Evolutionary conservation across 2,329 filamentous ascomycete genomes (phyloP).

Genomic region (Ceratocystis variospora): DNA sequence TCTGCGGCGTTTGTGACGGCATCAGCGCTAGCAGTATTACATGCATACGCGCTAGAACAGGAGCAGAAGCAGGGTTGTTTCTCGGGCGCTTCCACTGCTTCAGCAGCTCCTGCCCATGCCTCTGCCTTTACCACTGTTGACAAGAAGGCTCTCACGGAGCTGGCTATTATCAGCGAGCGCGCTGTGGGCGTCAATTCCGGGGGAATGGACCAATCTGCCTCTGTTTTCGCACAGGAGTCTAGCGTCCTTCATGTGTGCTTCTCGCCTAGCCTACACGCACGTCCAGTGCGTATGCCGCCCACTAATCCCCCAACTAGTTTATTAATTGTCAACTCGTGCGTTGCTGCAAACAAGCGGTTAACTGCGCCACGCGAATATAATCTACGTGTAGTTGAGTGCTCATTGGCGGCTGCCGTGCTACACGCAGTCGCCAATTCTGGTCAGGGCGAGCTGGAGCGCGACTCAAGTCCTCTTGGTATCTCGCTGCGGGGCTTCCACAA

Average conservation of each 20-base stretch:
- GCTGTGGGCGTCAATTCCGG: slow-evolving; percentile 93
- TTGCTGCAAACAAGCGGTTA: slow-evolving; percentile 86
- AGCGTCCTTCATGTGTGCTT: slow-evolving; percentile 86
- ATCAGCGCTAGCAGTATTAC: slow-evolving; percentile 74
- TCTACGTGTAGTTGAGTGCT: slow-evolving; percentile 88
- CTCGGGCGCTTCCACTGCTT: too few species aligned
- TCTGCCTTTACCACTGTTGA: slow-evolving; percentile 54
- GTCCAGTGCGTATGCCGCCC: slow-evolving; percentile 67
- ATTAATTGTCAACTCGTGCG: slow-evolving; percentile 86
- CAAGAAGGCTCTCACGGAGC: slow-evolving; percentile 82
- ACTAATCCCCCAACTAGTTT: slow-evolving; percentile 77
- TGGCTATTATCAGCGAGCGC: slow-evolving; percentile 88
- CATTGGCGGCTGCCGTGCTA: slow-evolving; percentile 62
- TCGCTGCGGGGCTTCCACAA: slow-evolving; percentile 80
- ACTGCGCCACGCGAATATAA: slow-evolving; percentile 94
- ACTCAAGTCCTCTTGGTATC: slow-evolving; percentile 69
- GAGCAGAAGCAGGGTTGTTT: too few species aligned
- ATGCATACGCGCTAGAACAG: slow-evolving; percentile 58
- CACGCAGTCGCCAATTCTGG: slow-evolving; percentile 35
- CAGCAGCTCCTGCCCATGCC: too few species aligned
- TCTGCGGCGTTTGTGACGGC: slow-evolving; percentile 89
- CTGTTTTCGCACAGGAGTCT: slow-evolving; percentile 77
- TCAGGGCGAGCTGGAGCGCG: slow-evolving; percentile 51
- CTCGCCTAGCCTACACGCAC: slow-evolving; percentile 60
- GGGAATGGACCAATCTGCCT: slow-evolving; percentile 96